Evolutionary conservation across 257 asterid genomes (phyloP).

Genomic region (Rehmannia glutinosa): DNA sequence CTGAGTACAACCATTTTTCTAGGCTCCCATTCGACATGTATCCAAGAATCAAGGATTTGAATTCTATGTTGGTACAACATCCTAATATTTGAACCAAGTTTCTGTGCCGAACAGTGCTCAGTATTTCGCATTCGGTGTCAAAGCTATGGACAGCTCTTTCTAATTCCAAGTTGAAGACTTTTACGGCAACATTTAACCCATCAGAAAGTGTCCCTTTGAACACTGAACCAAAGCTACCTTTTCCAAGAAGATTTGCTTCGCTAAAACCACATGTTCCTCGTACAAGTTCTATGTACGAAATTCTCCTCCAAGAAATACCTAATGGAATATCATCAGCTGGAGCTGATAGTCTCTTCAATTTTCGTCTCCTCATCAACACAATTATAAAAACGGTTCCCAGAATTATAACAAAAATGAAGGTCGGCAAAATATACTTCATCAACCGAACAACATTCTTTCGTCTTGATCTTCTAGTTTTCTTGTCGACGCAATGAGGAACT

Average conservation of each 20-base stretch:
- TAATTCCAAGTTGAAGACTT: not conserved
- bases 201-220: not conserved
- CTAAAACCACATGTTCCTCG: not conserved
- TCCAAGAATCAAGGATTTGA: not conserved
- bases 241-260: constrained; percentile 18
- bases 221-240: constrained; percentile 21
- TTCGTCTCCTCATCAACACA: constrained; percentile 13
- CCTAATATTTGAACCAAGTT: not conserved
- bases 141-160: not conserved
- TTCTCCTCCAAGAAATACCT: constrained; percentile 14
- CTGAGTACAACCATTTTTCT: not conserved
- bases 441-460: not conserved
- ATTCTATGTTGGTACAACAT: not conserved
- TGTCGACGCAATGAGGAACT: constrained; percentile 16
- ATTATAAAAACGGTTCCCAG: not conserved
- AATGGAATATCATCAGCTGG: not conserved
- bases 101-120: not conserved
- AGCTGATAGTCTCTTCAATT: not conserved
- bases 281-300: constrained; percentile 23
- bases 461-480: not conserved
- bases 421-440: constrained; percentile 21
- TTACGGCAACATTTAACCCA: not conserved
- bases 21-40: not conserved
- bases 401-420: not conserved
- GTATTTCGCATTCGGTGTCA: not conserved